Percentiles rank a stretch among this genome's conserved stretches.
Conservation (phyloP, 805 yeast genomes). For the Pichia nanzhaoensis region DNA sequence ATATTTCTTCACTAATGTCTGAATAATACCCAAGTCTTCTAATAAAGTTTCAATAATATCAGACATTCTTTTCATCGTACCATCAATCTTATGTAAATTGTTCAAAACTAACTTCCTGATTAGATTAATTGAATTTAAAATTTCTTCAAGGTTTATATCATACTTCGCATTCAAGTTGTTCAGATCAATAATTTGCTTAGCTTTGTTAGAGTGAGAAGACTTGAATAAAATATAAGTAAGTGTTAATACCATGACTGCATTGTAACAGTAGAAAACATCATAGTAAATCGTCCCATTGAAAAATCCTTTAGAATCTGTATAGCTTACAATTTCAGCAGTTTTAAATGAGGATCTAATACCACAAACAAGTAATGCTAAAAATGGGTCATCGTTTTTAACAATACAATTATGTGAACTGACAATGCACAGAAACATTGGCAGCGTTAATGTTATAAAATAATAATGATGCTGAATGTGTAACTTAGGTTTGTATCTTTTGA, state of each 20-base stretch:
- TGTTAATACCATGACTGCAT: constrained; percentile 36
- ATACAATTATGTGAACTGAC: constrained; percentile 31
- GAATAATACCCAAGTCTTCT: constrained; percentile 36
- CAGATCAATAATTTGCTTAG: constrained; percentile 24
- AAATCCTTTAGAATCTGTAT: constrained; percentile 32
- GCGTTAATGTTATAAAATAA: constrained; percentile 35
- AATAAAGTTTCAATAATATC: constrained; percentile 37
- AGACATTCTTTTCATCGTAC: constrained; percentile 37
- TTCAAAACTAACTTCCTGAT: constrained; percentile 29
- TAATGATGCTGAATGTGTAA: constrained; percentile 37
- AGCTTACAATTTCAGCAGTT: constrained; percentile 33
- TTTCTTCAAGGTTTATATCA: constrained; percentile 23
- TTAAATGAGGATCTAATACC: constrained; percentile 36
- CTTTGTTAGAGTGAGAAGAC: constrained; percentile 14
- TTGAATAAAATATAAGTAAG: constrained; percentile 34
- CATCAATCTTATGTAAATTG: constrained; percentile 31
- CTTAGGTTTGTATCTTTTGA: constrained; percentile 35
- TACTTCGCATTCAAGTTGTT: constrained; percentile 23
- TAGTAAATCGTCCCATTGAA: constrained; percentile 40
- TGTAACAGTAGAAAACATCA: constrained; percentile 40
- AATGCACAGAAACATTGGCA: constrained; percentile 38
- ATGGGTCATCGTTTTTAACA: constrained; percentile 35
- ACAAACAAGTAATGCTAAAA: constrained; percentile 33
- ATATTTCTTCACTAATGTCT: constrained; percentile 25
- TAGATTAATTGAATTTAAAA: constrained; percentile 30